A percentile compares a stretch with the other conserved stretches of the same genome.
Evolutionary conservation across 768 basidiomycete species (phyloP).

Genomic region (Amyloporia xantha): DNA sequence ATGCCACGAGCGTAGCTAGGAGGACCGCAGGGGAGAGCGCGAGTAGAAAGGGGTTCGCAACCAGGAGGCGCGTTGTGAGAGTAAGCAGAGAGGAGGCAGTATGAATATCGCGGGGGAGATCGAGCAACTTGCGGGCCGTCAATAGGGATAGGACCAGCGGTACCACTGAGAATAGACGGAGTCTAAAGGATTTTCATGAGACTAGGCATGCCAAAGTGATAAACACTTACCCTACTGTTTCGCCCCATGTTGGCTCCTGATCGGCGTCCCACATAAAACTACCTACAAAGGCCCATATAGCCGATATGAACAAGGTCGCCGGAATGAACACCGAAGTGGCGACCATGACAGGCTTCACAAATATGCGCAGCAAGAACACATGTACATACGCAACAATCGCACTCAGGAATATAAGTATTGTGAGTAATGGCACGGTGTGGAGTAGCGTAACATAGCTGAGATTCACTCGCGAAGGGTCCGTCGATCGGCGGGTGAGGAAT

Average conservation of each 20-base stretch:
- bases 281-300: slow-evolving; percentile 76
- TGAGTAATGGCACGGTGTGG: slow-evolving; percentile 72
- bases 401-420: slow-evolving; percentile 63
- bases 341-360: slow-evolving; percentile 80
- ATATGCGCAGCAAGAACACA: slow-evolving; percentile 69
- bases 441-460: slow-evolving; percentile 66
- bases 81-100: slow-evolving; percentile 50
- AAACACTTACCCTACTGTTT: slow-evolving; percentile 63
- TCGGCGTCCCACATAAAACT: slow-evolving; percentile 60
- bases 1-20: slow-evolving; percentile 55
- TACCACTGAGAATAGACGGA: slow-evolving; percentile 72
- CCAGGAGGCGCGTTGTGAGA: slow-evolving; percentile 63
- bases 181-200: slow-evolving; percentile 30
- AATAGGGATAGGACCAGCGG: slow-evolving; percentile 64
- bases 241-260: slow-evolving; percentile 69
- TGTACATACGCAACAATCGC: slow-evolving; percentile 68
- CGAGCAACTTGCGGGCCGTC: slow-evolving; percentile 63
- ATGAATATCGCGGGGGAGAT: slow-evolving; percentile 68
- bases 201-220: neutral
- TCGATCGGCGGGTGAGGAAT: slow-evolving; percentile 46
- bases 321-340: slow-evolving; percentile 73
- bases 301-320: slow-evolving; percentile 63
- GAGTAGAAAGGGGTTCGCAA: slow-evolving; percentile 68
- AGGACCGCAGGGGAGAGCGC: slow-evolving; percentile 70
- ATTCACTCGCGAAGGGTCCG: slow-evolving; percentile 20